Evolutionary conservation across 176 grass and related monocot species (phyloP), one percentile per base, ranked within the genome.

Genomic region (Eragrostis nindensis): DNA sequence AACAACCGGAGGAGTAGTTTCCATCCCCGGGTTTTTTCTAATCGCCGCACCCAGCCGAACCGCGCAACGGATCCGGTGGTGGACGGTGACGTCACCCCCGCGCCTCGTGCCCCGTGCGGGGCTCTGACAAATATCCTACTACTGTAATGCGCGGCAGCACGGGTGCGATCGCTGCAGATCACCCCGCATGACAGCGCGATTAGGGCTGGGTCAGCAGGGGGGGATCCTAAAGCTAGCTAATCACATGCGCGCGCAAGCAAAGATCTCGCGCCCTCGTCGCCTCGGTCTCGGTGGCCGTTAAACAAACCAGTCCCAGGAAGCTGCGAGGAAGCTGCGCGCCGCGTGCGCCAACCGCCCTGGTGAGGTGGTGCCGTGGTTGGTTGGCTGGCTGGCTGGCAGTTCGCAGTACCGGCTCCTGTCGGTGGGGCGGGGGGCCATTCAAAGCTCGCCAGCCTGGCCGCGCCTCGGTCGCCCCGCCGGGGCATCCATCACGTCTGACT

Each of bases 251-350:
- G 14, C 55, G 39, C 13, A 13, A 7, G 68, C 78, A 56, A 82
- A 72, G 80, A 88, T 83, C 67, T 87, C 43, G 22, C 32, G 11
- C 13, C 29, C n/a, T n/a, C 21, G 44, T 8, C 14, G n/a, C 38
- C 40, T 13, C 40, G 44, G 21, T n/a, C 40, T 13, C 40, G 44
- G 21, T n/a, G 21, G 19, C 2, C 54, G 18, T 11, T 45, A 67
- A 78, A 83, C 60, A 52, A 68, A 7, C 1, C 1, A 30, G 82
- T 76, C 82, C 87, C 26, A 76, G 82, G 87, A 89, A 89, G 82
- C 2, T 89, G 87, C 87, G 15, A 41, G 19, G 87, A 89, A 89
- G 82, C 71, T 89, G 77, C 87, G 40, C 50, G 69, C 70, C 80
- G 46, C 66, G 79, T 76, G 65, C 85, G 79, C 78, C 57, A 43